Evolutionary conservation across 805 yeast genomes (phyloP).

Genomic region (Metschnikowia cerradonensis): DNA sequence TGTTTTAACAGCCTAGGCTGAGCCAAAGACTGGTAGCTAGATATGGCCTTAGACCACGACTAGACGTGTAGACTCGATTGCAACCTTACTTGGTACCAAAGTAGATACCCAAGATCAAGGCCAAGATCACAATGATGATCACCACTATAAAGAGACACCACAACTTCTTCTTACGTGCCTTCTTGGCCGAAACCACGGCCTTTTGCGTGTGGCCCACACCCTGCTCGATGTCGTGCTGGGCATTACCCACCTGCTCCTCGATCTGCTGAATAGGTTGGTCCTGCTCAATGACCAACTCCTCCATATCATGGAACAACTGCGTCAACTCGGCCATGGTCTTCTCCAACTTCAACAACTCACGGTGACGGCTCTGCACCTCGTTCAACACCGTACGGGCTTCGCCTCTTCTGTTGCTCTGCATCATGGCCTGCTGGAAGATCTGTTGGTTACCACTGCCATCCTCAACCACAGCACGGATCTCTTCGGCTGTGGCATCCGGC

Average conservation of each 20-base stretch:
- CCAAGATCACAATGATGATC: conserved; percentile 57
- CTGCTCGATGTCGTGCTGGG: conserved; percentile 86
- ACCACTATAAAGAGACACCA: conserved; percentile 71
- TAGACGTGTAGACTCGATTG: background rate
- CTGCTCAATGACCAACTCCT: conserved; percentile 92
- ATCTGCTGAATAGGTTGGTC: conserved; percentile 81
- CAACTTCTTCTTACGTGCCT: conserved; percentile 87
- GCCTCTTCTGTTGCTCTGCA: conserved; percentile 83
- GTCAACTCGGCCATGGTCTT: conserved; percentile 93
- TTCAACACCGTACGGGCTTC: conserved; percentile 93
- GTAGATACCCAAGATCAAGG: conserved; percentile 65
- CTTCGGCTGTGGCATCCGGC: conserved; percentile 79
- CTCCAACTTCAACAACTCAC: conserved; percentile 90
- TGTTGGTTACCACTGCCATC: conserved; percentile 78
- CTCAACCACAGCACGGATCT: conserved; percentile 80
- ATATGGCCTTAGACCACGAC: background rate
- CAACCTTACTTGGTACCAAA: conserved; percentile 29
- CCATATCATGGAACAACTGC: conserved; percentile 93
- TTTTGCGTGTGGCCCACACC: conserved; percentile 92
- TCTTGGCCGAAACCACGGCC: conserved; percentile 83
- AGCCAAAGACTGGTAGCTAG: no score
- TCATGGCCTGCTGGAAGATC: conserved; percentile 88
- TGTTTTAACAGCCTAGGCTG: no score
- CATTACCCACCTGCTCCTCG: conserved; percentile 74
- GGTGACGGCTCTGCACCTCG: conserved; percentile 94